Conservation (phyloP, 2,329 filamentous ascomycete species). For the Trichoderma citrinoviride region DNA sequence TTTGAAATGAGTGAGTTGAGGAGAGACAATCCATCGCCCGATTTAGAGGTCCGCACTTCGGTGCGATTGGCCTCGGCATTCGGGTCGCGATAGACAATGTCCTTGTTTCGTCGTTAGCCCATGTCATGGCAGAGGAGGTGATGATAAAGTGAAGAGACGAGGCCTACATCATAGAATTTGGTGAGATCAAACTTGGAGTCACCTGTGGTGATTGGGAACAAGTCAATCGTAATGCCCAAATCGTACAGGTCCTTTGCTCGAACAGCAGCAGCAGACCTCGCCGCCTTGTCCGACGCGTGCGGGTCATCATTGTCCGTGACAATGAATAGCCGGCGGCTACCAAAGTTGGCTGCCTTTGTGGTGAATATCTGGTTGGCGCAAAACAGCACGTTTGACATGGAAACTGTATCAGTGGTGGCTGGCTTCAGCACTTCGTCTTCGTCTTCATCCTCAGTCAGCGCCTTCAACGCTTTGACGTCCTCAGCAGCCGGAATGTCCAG, state of each 20-base stretch:
- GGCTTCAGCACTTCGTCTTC: constrained; percentile 67
- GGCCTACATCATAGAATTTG: constrained; percentile 83
- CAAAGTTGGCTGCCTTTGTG: constrained; percentile 90
- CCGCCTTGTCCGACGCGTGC: constrained; percentile 67
- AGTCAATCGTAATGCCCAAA: constrained; percentile 82
- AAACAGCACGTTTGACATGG: constrained; percentile 88
- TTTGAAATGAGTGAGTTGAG: constrained; percentile 79
- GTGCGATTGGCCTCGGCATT: constrained; percentile 60
- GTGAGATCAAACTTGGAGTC: constrained; percentile 73
- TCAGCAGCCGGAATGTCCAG: constrained; percentile 82
- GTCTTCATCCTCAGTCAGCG: constrained; percentile 74
- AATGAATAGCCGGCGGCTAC: constrained; percentile 88
- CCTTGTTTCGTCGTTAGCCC: constrained; percentile 45
- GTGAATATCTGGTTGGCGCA: constrained; percentile 97
- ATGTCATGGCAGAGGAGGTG: no score
- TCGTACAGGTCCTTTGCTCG: constrained; percentile 95
- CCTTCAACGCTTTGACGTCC: constrained; percentile 78
- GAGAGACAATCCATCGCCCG: constrained; percentile 72
- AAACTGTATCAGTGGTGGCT: constrained; percentile 62
- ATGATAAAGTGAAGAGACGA: neutral
- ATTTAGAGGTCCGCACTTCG: constrained; percentile 61
- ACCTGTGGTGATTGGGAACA: constrained; percentile 79
- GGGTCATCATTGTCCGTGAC: constrained; percentile 94
- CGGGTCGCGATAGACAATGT: constrained; percentile 84
- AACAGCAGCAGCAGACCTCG: constrained; percentile 74